These are phyloP conservation scores for Tetragonia tetragonoides DNA, from an alignment of 148 eudicot species.

Conservation along the genomic window DNA sequence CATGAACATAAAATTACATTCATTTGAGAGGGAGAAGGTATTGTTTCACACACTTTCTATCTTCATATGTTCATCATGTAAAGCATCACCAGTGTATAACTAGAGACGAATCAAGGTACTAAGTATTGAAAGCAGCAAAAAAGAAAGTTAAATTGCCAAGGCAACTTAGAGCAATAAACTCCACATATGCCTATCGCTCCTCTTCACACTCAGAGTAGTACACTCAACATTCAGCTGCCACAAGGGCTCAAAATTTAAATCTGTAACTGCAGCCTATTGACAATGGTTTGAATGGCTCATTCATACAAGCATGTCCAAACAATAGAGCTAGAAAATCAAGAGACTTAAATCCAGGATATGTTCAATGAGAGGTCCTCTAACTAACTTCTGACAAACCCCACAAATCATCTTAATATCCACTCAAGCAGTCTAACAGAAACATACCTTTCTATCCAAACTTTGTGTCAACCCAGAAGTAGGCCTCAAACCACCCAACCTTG, in stretches of 20 bases:
- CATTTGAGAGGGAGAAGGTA: no score
- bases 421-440: not conserved
- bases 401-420: not conserved
- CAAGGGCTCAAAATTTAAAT: constrained; percentile 1
- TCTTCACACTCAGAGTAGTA: not conserved
- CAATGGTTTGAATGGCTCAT: not conserved
- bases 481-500: constrained; percentile 58
- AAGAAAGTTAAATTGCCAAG: not conserved
- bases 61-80: not conserved
- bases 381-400: not conserved
- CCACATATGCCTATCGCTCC: not conserved
- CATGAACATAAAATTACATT: no score
- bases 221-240: not conserved
- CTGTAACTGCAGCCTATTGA: not conserved
- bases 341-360: not conserved
- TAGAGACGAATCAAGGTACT: not conserved
- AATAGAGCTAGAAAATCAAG: not conserved
- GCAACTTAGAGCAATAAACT: not conserved
- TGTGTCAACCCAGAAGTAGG: constrained; percentile 53
- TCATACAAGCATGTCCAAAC: not conserved
- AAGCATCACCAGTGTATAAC: not conserved
- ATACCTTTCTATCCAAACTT: constrained; percentile 65
- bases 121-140: not conserved
- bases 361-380: not conserved
- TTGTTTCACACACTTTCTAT: no score